A percentile compares a stretch with the other conserved stretches of the same genome.
These are phyloP conservation scores for Salix exigua DNA, from an alignment of 345 rosid genomes.

Conservation along the genomic window DNA sequence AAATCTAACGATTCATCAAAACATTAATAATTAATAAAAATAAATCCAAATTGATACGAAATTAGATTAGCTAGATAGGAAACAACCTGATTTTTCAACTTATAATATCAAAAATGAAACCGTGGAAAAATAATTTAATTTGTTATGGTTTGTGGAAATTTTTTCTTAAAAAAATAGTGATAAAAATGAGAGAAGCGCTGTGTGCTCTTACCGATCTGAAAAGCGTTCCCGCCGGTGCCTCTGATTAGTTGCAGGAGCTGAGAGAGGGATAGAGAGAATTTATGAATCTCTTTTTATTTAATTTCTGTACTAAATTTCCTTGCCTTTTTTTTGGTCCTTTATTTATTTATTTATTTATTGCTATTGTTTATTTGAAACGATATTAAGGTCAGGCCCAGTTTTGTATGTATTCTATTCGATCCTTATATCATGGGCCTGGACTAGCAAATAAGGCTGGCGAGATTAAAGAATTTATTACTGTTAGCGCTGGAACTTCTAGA, in stretches of 20 bases:
- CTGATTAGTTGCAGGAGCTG: background rate
- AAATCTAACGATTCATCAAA: background rate
- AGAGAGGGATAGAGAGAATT: constrained; percentile 10
- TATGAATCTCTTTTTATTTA: background rate
- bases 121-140: background rate
- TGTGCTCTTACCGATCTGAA: constrained; percentile 36
- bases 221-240: constrained; percentile 34
- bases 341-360: background rate
- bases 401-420: background rate
- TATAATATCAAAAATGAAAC: background rate
- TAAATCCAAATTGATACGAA: background rate
- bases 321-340: background rate
- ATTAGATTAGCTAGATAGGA: background rate
- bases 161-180: background rate
- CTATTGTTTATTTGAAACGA: background rate
- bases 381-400: background rate
- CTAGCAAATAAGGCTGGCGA: background rate
- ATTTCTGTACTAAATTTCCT: background rate
- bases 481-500: no score
- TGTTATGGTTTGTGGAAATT: background rate
- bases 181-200: background rate
- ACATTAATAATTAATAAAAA: background rate
- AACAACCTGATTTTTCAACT: background rate
- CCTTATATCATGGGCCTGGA: background rate
- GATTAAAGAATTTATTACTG: no score